Conservation (phyloP, 2,329 filamentous ascomycete species). For the Dothidotthia symphoricarpi region DNA sequence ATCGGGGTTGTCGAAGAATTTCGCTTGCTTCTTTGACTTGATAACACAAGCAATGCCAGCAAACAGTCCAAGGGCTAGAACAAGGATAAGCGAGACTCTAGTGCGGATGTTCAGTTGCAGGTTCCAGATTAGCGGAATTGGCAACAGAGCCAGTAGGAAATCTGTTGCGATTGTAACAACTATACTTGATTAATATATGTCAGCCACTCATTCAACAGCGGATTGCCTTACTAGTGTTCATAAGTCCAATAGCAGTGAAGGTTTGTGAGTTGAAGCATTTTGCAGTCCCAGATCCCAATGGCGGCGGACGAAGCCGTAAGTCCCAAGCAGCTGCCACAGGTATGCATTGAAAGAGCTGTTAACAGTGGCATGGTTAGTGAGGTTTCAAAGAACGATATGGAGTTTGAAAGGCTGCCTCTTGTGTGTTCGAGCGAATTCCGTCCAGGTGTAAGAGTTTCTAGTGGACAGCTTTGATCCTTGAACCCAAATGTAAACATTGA, state of each 20-base stretch:
- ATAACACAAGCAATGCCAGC: slow-evolving; percentile 47
- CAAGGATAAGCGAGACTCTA: slow-evolving; percentile 39
- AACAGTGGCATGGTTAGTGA: too few species aligned
- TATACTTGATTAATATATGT: slow-evolving; percentile 10
- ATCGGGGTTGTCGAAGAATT: slow-evolving; percentile 38
- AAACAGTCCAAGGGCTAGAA: slow-evolving; percentile 44
- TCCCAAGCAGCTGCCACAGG: slow-evolving; percentile 51
- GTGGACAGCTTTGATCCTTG: too few species aligned
- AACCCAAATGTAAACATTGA: too few species aligned
- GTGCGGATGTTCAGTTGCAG: slow-evolving; percentile 47
- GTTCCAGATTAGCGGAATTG: slow-evolving; percentile 46
- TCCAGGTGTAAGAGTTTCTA: too few species aligned
- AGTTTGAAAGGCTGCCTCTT: too few species aligned
- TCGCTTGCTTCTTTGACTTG: slow-evolving; percentile 43
- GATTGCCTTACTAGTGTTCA: slow-evolving; percentile 44
- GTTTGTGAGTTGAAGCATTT: slow-evolving; percentile 45
- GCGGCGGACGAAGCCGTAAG: slow-evolving; percentile 30
- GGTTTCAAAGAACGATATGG: too few species aligned
- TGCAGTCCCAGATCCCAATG: slow-evolving; percentile 32
- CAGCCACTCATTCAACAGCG: not conserved
- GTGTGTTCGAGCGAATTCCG: too few species aligned
- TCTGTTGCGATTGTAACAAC: slow-evolving; percentile 44
- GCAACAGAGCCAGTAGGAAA: slow-evolving; percentile 44
- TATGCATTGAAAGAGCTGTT: slow-evolving; percentile 48
- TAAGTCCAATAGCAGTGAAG: slow-evolving; percentile 48